phyloP scores from a whole-genome alignment of 2,329 filamentous ascomycete genomes.

The Sporothrix sp. region DNA sequence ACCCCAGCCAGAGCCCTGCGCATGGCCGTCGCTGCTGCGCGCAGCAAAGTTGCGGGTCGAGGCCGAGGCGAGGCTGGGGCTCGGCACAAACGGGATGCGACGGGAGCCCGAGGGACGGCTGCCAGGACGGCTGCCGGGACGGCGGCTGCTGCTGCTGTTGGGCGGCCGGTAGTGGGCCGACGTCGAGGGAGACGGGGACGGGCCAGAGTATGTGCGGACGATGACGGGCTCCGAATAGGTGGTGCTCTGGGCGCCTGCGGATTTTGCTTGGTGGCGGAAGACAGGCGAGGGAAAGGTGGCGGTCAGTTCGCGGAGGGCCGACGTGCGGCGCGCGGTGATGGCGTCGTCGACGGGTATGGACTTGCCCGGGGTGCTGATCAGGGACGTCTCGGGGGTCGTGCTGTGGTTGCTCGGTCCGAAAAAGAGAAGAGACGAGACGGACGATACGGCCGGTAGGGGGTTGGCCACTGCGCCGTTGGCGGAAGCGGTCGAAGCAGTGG shows the following conservation, averaged over 20 bases:
- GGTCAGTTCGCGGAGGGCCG: conserved; percentile 50
- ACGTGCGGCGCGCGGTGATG: conserved; percentile 47
- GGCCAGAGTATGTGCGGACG: conserved; percentile 52
- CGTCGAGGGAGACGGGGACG: conserved; percentile 22
- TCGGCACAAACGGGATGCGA: conserved; percentile 23
- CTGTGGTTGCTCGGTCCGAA: conserved; percentile 35
- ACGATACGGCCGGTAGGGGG: neutral
- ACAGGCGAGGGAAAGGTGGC: conserved; percentile 41
- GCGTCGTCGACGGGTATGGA: conserved; percentile 48
- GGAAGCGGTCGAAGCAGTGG: too few relatives aligned
- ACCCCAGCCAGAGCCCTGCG: conserved; percentile 2
- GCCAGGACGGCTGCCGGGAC: conserved; percentile 23
- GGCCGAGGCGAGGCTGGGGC: conserved; percentile 16
- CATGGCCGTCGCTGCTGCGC: conserved; percentile 14
- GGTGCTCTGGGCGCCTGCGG: conserved; percentile 44
- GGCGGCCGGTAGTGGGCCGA: conserved; percentile 21
- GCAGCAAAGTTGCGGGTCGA: neutral
- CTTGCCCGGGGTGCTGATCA: conserved; percentile 44
- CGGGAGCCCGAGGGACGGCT: conserved; percentile 21
- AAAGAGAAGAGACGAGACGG: conserved; percentile 39
- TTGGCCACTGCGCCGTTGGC: neutral
- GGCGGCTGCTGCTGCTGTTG: conserved; percentile 23
- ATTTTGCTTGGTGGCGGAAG: conserved; percentile 43
- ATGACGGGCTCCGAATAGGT: conserved; percentile 58
- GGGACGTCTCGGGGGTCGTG: conserved; percentile 35